Evolutionary conservation across 352 stramenopile species (phyloP).

Genomic region (Thalassiosira mediterranea): DNA sequence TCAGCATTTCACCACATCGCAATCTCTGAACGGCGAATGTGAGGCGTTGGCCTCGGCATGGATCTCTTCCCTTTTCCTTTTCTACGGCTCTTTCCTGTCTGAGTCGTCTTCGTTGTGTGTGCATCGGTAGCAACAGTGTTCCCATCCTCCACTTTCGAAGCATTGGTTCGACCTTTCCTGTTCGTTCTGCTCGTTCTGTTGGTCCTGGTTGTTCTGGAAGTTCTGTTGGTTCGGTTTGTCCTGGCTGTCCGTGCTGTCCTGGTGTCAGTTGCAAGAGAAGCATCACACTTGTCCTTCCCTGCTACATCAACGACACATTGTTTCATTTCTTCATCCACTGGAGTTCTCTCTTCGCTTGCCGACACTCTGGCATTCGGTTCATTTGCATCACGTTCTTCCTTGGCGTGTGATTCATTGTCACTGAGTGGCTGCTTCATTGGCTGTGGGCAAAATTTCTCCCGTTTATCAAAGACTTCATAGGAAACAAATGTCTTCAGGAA

Average conservation of each 20-base stretch:
- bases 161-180: too few species aligned
- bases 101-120: neutral
- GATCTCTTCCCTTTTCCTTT: too few species aligned
- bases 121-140: neutral
- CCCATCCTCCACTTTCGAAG: neutral
- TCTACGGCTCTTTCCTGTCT: neutral
- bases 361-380: too few species aligned
- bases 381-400: too few species aligned
- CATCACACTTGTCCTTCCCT: too few species aligned
- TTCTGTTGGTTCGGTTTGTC: neutral
- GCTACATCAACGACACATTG: slow-evolving; percentile 15
- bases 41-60: too few species aligned
- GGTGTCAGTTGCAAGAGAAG: slow-evolving; percentile 25
- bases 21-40: too few species aligned
- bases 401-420: too few species aligned
- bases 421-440: too few species aligned
- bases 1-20: too few species aligned
- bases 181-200: neutral
- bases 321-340: slow-evolving; percentile 20
- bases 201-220: neutral
- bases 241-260: neutral
- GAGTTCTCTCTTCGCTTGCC: too few species aligned
- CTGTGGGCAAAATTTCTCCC: slow-evolving; percentile 13
- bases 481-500: slow-evolving; percentile 34
- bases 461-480: slow-evolving; percentile 15